These are phyloP conservation scores for Ustanciosporium gigantosporum DNA, from an alignment of 1,284 basidiomycete genomes.

Conservation along the genomic window DNA sequence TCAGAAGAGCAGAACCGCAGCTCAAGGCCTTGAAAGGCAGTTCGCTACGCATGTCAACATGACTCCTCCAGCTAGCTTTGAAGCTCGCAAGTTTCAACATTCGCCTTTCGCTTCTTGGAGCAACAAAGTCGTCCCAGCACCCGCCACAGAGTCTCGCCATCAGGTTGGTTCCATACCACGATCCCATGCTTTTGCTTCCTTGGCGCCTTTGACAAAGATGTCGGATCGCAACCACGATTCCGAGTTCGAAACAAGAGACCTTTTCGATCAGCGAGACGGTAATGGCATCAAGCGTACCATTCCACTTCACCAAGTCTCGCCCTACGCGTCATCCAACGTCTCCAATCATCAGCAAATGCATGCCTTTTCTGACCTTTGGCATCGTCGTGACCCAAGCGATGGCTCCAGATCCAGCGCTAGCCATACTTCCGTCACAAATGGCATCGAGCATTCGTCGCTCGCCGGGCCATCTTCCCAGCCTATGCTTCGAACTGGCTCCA, in stretches of 20 bases:
- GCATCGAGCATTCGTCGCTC: constrained; percentile 17
- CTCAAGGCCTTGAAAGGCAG: background rate
- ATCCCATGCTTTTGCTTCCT: constrained; percentile 13
- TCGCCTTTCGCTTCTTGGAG: constrained; percentile 6
- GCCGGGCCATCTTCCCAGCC: constrained; percentile 31
- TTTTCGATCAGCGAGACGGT: too few species aligned
- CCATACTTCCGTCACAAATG: constrained; percentile 8
- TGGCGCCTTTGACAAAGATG: constrained; percentile 3
- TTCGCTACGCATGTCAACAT: constrained; percentile 19
- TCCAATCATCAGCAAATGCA: background rate
- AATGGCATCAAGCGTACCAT: too few species aligned
- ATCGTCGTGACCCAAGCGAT: constrained; percentile 23
- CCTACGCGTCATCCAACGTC: too few species aligned
- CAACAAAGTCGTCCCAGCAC: background rate
- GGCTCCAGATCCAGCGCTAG: constrained; percentile 32
- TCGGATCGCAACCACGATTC: background rate
- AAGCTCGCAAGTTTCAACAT: constrained; percentile 1
- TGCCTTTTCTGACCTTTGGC: constrained; percentile 9
- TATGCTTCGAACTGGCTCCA: constrained; percentile 19
- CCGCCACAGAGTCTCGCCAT: constrained; percentile 5
- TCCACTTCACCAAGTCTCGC: too few species aligned
- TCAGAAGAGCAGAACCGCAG: background rate
- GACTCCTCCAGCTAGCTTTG: constrained; percentile 22
- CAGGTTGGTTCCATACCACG: constrained; percentile 5
- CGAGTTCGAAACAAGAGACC: too few species aligned